Evolutionary conservation across 2,329 filamentous ascomycete species (phyloP), one percentile per base, ranked within the genome.

Genomic region (Diaporthe humulicola): DNA sequence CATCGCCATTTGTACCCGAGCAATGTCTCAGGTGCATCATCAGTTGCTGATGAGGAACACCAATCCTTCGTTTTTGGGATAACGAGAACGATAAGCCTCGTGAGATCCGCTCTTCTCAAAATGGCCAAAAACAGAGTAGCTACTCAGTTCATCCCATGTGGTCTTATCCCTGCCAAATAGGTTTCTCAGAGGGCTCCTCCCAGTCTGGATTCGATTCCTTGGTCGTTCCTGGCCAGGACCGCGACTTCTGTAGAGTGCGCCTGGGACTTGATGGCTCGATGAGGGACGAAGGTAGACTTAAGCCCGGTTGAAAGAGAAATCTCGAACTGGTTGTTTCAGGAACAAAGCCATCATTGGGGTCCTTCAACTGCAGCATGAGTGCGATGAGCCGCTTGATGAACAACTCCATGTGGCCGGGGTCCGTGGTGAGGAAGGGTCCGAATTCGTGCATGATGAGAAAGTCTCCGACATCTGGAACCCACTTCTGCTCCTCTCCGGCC

Each of bases 381-480:
- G 56, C 33, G 10, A 60, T 38, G 33, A 40, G 1, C 12, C 33
- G 33, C 33, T 17, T 40, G 10, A 25, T 25, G 30, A 60, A 15
- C 1, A 38, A 1, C 33, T 60, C 36, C 57, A 60, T 60, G 36
- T 60, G 33, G 4, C 1, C 2, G 2, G 57, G 12, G 2, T 42
- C n/a, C 14, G n/a, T 28, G 14, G 4, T 60, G 5, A 28, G 0
- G n/a, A 60, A 60, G 2, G 57, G 57, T 28, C 57, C 57, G 36
- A 60, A 60, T 25, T 60, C 57, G 36, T 60, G 57, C 57, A 60
- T 60, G 22, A 28, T 42, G 22, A 60, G 36, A 2, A 60, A 60
- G 36, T 40, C 36, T 12, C 28, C 54, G 5, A 8, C 17, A 8
- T 57, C 17, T 19, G 54, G 54, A 22, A 30, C 28, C 54, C 54